phyloP scores from a whole-genome alignment of 495 filamentous ascomycete species.

The Hypoxylon lienhwacheense region DNA sequence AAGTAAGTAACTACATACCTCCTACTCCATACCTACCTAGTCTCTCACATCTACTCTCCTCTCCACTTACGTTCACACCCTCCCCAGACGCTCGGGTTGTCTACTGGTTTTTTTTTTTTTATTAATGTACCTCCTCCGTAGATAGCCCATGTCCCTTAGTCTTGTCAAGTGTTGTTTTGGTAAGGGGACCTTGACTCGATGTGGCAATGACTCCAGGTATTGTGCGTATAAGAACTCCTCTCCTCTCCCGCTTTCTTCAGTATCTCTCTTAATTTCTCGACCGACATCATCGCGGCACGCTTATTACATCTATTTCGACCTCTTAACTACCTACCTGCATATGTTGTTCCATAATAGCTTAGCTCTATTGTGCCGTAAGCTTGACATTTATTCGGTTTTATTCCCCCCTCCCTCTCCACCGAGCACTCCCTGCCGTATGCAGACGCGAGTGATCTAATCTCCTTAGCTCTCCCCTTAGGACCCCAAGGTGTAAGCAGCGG shows the following conservation, averaged over 20 bases:
- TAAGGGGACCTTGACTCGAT: slow-evolving; percentile 18
- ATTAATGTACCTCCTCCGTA: slow-evolving; percentile 20
- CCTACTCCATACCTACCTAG: no score
- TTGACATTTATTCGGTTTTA: slow-evolving; percentile 13
- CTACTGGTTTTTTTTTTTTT: slow-evolving; percentile 27
- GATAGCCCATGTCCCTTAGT: slow-evolving; percentile 23
- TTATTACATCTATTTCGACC: background rate
- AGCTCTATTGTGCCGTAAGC: slow-evolving; percentile 13
- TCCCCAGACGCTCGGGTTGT: slow-evolving; percentile 34
- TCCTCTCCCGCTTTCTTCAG: slow-evolving; percentile 13
- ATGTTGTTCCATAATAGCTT: slow-evolving; percentile 9
- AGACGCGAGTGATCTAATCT: slow-evolving; percentile 24
- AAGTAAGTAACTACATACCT: no score
- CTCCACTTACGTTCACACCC: slow-evolving; percentile 33
- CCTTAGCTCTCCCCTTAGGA: slow-evolving; percentile 16
- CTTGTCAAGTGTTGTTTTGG: slow-evolving; percentile 9
- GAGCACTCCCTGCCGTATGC: slow-evolving; percentile 11
- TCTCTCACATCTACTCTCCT: slow-evolving; percentile 22
- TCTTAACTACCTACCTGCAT: slow-evolving; percentile 5
- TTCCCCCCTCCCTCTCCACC: slow-evolving; percentile 1
- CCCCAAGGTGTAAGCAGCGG: slow-evolving; percentile 32
- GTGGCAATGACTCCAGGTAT: slow-evolving; percentile 17
- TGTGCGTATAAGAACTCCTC: slow-evolving; percentile 27
- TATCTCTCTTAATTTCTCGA: no score
- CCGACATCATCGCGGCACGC: slow-evolving; percentile 7